A percentile compares a stretch with the other conserved stretches of the same genome.
phyloP scores from a whole-genome alignment of 257 asterid genomes.

The Leonotis leonurus region DNA sequence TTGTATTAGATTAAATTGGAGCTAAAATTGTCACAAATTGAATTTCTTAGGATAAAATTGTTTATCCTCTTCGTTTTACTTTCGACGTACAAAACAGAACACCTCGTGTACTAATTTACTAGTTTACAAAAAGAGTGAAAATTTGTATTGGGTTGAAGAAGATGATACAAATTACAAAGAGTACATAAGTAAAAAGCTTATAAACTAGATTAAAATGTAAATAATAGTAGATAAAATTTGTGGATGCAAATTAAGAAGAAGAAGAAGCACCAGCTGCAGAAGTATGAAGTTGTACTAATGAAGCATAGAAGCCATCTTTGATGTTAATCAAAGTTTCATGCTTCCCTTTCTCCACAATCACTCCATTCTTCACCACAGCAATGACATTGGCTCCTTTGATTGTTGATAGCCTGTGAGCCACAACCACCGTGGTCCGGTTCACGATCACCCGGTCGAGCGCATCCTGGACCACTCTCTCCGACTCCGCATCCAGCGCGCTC shows the following conservation, averaged over 20 bases:
- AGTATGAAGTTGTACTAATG: not conserved
- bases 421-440: not conserved
- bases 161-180: not conserved
- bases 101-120: too few species aligned
- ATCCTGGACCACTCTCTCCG: not conserved
- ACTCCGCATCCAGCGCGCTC: not conserved
- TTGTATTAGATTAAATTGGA: too few species aligned
- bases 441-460: not conserved
- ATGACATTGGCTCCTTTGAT: not conserved
- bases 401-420: not conserved
- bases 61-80: too few species aligned
- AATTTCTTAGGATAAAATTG: too few species aligned
- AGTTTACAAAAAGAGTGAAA: not conserved
- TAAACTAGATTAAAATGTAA: too few species aligned
- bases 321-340: not conserved
- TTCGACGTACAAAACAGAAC: too few species aligned
- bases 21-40: too few species aligned
- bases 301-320: not conserved
- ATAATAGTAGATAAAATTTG: too few species aligned
- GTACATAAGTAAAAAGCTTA: not conserved
- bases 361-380: not conserved
- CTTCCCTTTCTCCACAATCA: not conserved
- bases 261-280: too few species aligned
- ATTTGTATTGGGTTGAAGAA: not conserved
- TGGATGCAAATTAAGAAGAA: too few species aligned